phyloP scores from a whole-genome alignment of 768 basidiomycete species.

The Lactarius indigo region DNA sequence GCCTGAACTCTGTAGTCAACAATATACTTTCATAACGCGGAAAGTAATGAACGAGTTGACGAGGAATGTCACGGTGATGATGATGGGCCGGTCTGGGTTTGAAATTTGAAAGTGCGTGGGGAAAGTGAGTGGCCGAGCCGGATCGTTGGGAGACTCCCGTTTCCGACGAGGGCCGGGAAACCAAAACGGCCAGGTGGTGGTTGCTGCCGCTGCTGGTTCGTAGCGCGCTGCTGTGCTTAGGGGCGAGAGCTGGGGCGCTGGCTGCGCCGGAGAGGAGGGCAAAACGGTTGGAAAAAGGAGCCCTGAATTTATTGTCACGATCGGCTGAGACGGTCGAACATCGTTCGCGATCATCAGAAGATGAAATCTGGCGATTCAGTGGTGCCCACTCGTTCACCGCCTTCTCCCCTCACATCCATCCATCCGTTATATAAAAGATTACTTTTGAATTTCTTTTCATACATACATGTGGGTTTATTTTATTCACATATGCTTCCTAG shows the following conservation, averaged over 20 bases:
- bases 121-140: neutral
- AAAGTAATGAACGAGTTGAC: neutral
- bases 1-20: neutral
- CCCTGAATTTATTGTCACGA: conserved; percentile 21
- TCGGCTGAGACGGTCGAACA: conserved; percentile 14
- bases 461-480: neutral
- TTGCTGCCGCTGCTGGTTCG: neutral
- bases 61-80: neutral
- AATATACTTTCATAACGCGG: neutral
- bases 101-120: neutral
- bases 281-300: neutral
- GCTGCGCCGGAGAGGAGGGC: neutral
- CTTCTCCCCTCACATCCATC: neutral
- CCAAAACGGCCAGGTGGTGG: neutral
- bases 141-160: neutral
- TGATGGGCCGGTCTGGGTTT: neutral
- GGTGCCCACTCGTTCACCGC: neutral
- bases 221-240: neutral
- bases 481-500: conserved; percentile 9
- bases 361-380: conserved; percentile 7
- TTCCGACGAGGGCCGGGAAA: neutral
- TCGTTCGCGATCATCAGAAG: conserved; percentile 2
- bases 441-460: neutral
- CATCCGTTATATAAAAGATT: neutral
- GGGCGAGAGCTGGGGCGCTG: neutral